Base-by-base conservation (phyloP, 345 rosid species). In the Ceriops tagal region DNA sequence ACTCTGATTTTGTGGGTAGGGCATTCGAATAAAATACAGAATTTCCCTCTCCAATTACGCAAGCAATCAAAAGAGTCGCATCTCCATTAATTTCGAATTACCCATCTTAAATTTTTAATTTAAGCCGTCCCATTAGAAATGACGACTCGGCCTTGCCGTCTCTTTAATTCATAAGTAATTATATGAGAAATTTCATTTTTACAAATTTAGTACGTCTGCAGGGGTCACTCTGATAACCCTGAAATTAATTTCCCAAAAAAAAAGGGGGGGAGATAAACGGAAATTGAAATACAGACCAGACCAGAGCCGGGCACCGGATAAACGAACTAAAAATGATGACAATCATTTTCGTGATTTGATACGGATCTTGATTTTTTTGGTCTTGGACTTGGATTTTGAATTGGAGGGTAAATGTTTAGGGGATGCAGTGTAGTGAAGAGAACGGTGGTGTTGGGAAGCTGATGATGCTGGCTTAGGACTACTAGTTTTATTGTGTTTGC, bases 361-460 rank as follows among this genome's bases (percentile, higher is more conserved):
- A 13, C 3, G 15, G 19, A 43, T 11, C 49, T 43, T 43, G 18
- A 43, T 43, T 43, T 13, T 43, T 15, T 10, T 56, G 28, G 59
- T 70, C 64, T 62, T 87, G 19, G 83, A 56, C 77, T 77, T 85
- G 60, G 72, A 47, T 72, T 87, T 84, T 52, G 75, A 76, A 43
- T 3, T 43, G 31, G 65, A 67, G 37, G 83, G 64, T 47, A 43
- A 43, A 13, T 43, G 49, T 43, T 62, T 73, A 35, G 46, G 11
- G 46, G 70, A 39, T 56, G 75, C 66, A 61, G 70, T 68, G 39
- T 43, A 11, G 19, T 67, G 78, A 49, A 60, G 32, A 15, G 1
- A 4, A 11, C 13, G 49, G 49, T 32, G 66, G 8, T 77, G 78
- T 31, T 77, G 78, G 19, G 73, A 64, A 58, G 65, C 49, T 43